phyloP scores from a whole-genome alignment of 129 eudicot species.

The Tagetes erecta region DNA sequence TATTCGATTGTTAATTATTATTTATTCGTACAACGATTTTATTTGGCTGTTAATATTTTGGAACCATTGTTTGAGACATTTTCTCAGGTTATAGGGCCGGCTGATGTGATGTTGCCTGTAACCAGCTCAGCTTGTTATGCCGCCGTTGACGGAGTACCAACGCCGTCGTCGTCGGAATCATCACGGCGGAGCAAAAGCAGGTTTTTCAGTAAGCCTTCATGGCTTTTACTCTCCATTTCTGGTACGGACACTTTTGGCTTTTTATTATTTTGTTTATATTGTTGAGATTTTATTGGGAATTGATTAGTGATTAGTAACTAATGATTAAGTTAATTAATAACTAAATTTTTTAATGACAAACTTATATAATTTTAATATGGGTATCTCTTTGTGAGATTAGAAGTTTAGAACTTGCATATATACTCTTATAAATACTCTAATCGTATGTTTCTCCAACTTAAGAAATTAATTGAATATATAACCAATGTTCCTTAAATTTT shows the following conservation, averaged over 20 bases:
- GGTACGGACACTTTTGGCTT: slow-evolving; percentile 17
- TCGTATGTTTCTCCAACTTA: no score
- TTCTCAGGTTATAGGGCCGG: slow-evolving; percentile 28
- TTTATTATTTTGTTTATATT: not conserved
- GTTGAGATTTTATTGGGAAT: slow-evolving; percentile 29
- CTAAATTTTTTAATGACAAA: no score
- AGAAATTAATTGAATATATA: no score
- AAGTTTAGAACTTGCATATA: no score
- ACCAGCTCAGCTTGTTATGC: slow-evolving; percentile 13
- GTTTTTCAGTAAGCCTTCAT: slow-evolving; percentile 37
- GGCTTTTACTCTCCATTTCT: slow-evolving; percentile 41
- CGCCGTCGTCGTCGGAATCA: slow-evolving; percentile 19
- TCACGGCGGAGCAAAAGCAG: slow-evolving; percentile 38
- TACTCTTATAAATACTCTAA: no score
- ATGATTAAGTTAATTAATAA: slow-evolving; percentile 12
- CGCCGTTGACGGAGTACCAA: slow-evolving; percentile 13
- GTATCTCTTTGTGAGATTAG: no score
- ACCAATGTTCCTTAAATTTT: no score
- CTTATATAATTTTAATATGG: no score
- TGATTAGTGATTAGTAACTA: not conserved
- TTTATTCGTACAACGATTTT: slow-evolving; percentile 18
- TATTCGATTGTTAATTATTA: slow-evolving; percentile 19
- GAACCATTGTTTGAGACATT: slow-evolving; percentile 31
- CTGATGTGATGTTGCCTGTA: slow-evolving; percentile 33
- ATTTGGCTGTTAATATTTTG: slow-evolving; percentile 22